Evolutionary conservation across 1,284 basidiomycete genomes (phyloP), one percentile per base, ranked within the genome.

Genomic region (Cryptococcus sp.): DNA sequence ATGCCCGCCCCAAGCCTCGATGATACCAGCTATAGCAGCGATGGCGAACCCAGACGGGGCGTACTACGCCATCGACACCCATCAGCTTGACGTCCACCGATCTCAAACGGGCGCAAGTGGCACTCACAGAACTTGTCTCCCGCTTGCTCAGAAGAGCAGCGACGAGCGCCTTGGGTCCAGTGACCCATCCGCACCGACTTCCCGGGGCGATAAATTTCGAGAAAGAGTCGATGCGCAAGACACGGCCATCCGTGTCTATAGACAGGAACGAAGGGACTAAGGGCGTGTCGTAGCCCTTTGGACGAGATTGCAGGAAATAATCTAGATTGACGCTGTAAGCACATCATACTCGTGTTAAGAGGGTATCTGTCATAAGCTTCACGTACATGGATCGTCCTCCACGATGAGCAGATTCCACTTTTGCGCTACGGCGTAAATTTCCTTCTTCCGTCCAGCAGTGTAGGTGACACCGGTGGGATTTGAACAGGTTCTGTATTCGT

Each of bases 131-230:
- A 20, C 63, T 61, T 19, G 65, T 57, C 56, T 75, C 73, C 15
- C 59, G 58, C 20, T 60, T 62, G 43, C 56, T 61, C 62, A 67
- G 67, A 50, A 73, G 56, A 38, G 61, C 57, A 23, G 57, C 52
- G 27, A 72, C 65, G 11, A 75, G 46, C 17, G 54, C 45, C 35
- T 47, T 61, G 17, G 68, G 71, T 11, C 69, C 71, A 0, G 88
- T 89, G 66, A 87, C 86, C 85, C 85, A 91, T 2, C 89, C 89
- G 19, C 88, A 74, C 3, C 89, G 84, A 55, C 82, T 82, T 1
- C 88, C 89, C 3, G 88, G 88, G 0, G 87, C 87, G 55, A 90
- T 83, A 7, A 85, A 87, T 87, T 90, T 91, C 39, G 87, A 89
- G 73, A 90, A 90, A 0, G 86, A 86, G 70, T 90, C 88, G 25